Evolutionary conservation across 768 basidiomycete species (phyloP).

Genomic region (Leucogyrophana mollusca): DNA sequence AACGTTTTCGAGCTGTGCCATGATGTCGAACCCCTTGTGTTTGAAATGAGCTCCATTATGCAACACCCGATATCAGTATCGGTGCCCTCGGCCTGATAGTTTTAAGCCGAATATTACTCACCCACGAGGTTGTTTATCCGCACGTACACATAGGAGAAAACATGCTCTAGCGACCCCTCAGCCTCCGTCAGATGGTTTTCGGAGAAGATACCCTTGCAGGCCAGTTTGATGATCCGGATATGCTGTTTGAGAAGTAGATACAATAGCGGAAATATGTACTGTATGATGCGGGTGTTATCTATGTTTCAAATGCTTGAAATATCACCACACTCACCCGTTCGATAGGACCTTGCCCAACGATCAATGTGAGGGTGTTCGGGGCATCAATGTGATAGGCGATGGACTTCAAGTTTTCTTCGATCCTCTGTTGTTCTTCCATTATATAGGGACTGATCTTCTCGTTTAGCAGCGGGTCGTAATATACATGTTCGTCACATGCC

Average conservation of each 20-base stretch:
- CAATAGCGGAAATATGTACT: slow-evolving; percentile 36
- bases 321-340: slow-evolving; percentile 24
- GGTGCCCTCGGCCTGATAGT: no score
- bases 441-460: slow-evolving; percentile 24
- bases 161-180: slow-evolving; percentile 15
- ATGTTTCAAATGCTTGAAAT: not conserved
- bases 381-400: slow-evolving; percentile 32
- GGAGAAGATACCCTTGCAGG: slow-evolving; percentile 22
- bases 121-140: slow-evolving; percentile 24
- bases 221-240: slow-evolving; percentile 29
- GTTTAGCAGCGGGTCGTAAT: slow-evolving; percentile 8
- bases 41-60: slow-evolving; percentile 21
- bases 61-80: not conserved
- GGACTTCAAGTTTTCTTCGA: slow-evolving; percentile 25
- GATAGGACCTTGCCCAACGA: slow-evolving; percentile 32
- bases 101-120: slow-evolving; percentile 3
- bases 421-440: slow-evolving; percentile 20
- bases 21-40: slow-evolving; percentile 22
- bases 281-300: no score
- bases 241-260: slow-evolving; percentile 34
- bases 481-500: slow-evolving; percentile 14
- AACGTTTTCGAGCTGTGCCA: slow-evolving; percentile 21
- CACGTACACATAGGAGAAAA: slow-evolving; percentile 16
- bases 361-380: slow-evolving; percentile 23
- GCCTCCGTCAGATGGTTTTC: slow-evolving; percentile 26